Conservation (phyloP, 371 early-diverging fungal species). For the Gilbertella persicaria region DNA sequence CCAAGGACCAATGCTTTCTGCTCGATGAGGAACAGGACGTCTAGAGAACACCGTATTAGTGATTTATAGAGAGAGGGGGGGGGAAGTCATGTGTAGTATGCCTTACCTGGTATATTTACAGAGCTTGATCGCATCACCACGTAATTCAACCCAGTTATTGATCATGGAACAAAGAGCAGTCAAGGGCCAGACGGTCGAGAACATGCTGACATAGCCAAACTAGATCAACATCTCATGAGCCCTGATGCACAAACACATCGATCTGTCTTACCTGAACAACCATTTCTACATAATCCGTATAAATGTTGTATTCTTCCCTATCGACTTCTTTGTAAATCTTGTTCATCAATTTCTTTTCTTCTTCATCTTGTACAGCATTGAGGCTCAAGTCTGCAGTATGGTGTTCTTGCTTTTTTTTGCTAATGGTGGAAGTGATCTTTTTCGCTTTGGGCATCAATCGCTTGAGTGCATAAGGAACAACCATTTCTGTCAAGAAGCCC, state of each 20-base stretch:
- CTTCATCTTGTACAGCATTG: conserved; percentile 8
- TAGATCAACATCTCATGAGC: conserved; percentile 14
- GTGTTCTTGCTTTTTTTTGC: conserved; percentile 9
- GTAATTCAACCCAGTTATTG: conserved; percentile 88
- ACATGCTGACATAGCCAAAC: conserved; percentile 89
- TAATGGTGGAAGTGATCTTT: conserved; percentile 32
- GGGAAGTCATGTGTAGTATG: too few species aligned
- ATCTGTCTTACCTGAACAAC: conserved; percentile 66
- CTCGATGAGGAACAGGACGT: conserved; percentile 77
- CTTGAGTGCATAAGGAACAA: conserved; percentile 67
- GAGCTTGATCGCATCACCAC: conserved; percentile 88
- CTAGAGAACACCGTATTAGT: conserved; percentile 15
- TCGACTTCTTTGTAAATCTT: conserved; percentile 52
- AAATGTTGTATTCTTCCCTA: conserved; percentile 80
- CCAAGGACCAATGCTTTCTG: conserved; percentile 90
- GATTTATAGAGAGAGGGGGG: too few species aligned
- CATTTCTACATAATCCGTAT: conserved; percentile 92
- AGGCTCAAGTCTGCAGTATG: background rate
- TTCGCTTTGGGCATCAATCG: conserved; percentile 43
- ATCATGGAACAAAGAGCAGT: conserved; percentile 77
- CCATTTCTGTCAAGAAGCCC: conserved; percentile 73
- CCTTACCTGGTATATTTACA: conserved; percentile 69
- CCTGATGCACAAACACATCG: background rate
- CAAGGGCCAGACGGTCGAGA: conserved; percentile 83
- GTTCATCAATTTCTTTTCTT: conserved; percentile 51